These are phyloP conservation scores for Hypoxylon sp. DNA, from an alignment of 2,329 filamentous ascomycete species.

Conservation along the genomic window DNA sequence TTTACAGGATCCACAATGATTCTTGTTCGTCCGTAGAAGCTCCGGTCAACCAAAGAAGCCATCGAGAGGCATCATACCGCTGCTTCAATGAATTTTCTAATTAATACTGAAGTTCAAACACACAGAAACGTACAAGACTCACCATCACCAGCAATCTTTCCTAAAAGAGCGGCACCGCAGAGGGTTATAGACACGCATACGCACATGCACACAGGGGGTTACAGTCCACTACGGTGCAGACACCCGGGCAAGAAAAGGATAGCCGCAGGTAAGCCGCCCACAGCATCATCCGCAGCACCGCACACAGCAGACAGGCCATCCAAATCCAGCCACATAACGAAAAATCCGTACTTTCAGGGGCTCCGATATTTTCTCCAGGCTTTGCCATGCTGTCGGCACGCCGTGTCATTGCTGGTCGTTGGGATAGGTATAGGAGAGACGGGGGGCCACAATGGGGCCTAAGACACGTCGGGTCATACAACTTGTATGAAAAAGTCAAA, in stretches of 20 bases:
- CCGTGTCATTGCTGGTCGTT: constrained; percentile 21
- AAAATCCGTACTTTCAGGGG: constrained; percentile 16
- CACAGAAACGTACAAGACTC: constrained; percentile 12
- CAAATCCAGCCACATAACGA: constrained; percentile 36
- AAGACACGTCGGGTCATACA: constrained; percentile 42
- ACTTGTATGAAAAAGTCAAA: constrained; percentile 34
- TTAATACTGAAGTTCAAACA: constrained; percentile 1
- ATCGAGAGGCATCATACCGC: background rate
- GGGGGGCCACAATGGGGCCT: constrained; percentile 17
- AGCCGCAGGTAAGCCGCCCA: constrained; percentile 41
- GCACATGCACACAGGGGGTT: constrained; percentile 34
- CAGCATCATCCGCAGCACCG: constrained; percentile 34
- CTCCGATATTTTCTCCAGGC: constrained; percentile 4
- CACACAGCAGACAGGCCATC: constrained; percentile 29
- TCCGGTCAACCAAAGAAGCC: background rate
- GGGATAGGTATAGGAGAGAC: background rate
- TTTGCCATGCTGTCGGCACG: constrained; percentile 33
- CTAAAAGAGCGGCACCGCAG: constrained; percentile 18
- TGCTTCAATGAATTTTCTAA: background rate
- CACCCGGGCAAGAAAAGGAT: constrained; percentile 43
- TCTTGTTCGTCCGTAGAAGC: background rate
- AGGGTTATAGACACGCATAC: constrained; percentile 17
- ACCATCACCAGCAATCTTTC: constrained; percentile 9
- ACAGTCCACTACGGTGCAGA: constrained; percentile 39
- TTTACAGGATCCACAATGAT: background rate